Evolutionary conservation across 495 filamentous ascomycete genomes (phyloP), one percentile per base, ranked within the genome.

Genomic region (Trichocladium antarcticum): DNA sequence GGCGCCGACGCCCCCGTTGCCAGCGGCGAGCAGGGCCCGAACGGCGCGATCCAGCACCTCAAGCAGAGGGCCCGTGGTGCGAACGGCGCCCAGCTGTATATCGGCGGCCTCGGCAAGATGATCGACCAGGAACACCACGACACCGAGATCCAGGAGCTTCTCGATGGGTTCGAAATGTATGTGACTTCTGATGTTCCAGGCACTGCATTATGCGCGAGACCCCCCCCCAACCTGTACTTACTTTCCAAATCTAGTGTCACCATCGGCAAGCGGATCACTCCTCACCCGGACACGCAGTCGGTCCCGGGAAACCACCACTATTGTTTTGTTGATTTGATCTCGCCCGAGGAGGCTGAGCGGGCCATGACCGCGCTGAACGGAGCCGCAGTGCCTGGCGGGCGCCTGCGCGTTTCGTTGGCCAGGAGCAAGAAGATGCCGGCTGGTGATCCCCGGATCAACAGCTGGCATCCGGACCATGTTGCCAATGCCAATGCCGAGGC

Each of bases 321-420:
- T 65, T 74, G 78, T 53, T 85, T 84, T 56, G 77, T 85, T 16
- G 82, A 85, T 57, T 74, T 85, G 42, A 58, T 61, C 37, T 76
- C 65, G 44, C 55, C 66, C 1, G 71, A 80, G 44, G 77, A 83
- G 46, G 77, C 77, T 6, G 60, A 76, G 47, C 53, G 56, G 15
- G 73, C 75, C 31, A 49, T 63, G 31, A 42, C 57, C 2, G 56
- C 51, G 11, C 22, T 63, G 11, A 60, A 70, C 42, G 67, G 70
- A 9, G 48, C 16, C 39, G 24, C 24, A 3, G 8, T 8, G 24
- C 24, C 17, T 37, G 11, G n/a, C 44, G 16, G 53, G 49, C 6
- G 58, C 56, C 37, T 61, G 36, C 56, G 56, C 14, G 56, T 61
- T 6, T 58, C 44, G 21, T 10, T 42, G 1, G 53, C 58, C 9